These are phyloP conservation scores for Fusarium secorum DNA, from an alignment of 2,329 filamentous ascomycete species.

Conservation along the genomic window DNA sequence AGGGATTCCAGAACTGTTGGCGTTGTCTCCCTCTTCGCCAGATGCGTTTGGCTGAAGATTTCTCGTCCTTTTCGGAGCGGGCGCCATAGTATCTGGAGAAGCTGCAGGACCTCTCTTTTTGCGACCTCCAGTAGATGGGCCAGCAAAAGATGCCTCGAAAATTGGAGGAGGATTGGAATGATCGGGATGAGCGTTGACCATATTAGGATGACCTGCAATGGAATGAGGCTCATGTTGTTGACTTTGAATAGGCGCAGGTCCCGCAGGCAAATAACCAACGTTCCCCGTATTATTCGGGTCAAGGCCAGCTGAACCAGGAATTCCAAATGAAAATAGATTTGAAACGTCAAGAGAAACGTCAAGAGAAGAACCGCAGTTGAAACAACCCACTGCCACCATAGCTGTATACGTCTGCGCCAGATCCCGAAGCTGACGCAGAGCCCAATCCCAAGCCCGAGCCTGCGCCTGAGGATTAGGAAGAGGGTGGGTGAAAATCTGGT, in stretches of 20 bases:
- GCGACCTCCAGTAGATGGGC: not conserved
- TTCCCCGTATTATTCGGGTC: not conserved
- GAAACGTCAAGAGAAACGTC: not conserved
- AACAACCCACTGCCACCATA: rapidly evolving
- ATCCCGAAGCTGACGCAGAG: not conserved
- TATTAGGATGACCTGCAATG: not conserved
- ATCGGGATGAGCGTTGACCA: not conserved
- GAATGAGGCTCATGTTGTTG: not conserved
- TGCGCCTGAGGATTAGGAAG: not conserved
- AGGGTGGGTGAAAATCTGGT: not conserved
- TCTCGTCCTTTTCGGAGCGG: not conserved
- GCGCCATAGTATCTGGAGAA: not conserved
- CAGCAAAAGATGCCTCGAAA: not conserved
- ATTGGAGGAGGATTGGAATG: not conserved
- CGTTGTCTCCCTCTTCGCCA: not conserved
- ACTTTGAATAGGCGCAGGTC: not conserved
- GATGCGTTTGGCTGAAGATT: not conserved
- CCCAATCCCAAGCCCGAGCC: not conserved
- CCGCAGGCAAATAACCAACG: not conserved
- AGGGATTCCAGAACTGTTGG: not conserved
- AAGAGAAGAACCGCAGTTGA: not conserved
- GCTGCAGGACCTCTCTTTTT: not conserved
- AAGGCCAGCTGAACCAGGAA: not conserved
- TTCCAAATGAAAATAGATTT: not conserved
- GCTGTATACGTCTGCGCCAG: not conserved